Evolutionary conservation across 306 rosid species (phyloP).

Genomic region (Castanea sativa): DNA sequence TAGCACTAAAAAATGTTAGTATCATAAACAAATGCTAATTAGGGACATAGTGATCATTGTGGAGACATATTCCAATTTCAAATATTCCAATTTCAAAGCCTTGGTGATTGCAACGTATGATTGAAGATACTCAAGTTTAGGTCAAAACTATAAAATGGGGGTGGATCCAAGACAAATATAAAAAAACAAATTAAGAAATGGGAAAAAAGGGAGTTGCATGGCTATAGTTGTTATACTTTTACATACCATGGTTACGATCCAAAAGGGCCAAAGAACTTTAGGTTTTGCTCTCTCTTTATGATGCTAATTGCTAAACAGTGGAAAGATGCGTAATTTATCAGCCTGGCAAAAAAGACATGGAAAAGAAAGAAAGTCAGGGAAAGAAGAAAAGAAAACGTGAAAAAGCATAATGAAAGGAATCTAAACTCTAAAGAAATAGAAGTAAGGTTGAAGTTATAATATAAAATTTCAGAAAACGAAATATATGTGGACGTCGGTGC

Average conservation of each 20-base stretch:
- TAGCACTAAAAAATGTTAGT: background rate
- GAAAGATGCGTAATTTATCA: constrained; percentile 13
- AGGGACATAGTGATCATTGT: background rate
- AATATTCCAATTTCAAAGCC: constrained; percentile 12
- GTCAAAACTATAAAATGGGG: constrained; percentile 19
- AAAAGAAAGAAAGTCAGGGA: background rate
- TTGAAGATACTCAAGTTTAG: constrained; percentile 1
- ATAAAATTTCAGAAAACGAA: constrained; percentile 1
- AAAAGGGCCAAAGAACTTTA: constrained; percentile 30
- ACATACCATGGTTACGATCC: constrained; percentile 9
- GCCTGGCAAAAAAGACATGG: constrained; percentile 20
- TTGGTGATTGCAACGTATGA: constrained; percentile 19
- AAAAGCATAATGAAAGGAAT: constrained; percentile 40
- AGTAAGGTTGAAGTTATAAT: constrained; percentile 6
- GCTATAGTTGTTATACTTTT: constrained; percentile 6
- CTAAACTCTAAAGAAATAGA: constrained; percentile 33
- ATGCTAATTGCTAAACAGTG: background rate
- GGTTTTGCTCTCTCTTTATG: constrained; percentile 17
- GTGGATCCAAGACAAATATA: constrained; percentile 32
- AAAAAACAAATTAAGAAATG: background rate
- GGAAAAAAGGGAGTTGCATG: background rate
- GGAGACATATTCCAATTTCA: constrained; percentile 16
- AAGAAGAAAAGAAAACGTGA: constrained; percentile 17
- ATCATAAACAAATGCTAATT: background rate
- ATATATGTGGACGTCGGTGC: background rate